Base-by-base conservation (phyloP, 225 moss, liverwort and hornwort species). In the Antitrichia curtipendula region DNA sequence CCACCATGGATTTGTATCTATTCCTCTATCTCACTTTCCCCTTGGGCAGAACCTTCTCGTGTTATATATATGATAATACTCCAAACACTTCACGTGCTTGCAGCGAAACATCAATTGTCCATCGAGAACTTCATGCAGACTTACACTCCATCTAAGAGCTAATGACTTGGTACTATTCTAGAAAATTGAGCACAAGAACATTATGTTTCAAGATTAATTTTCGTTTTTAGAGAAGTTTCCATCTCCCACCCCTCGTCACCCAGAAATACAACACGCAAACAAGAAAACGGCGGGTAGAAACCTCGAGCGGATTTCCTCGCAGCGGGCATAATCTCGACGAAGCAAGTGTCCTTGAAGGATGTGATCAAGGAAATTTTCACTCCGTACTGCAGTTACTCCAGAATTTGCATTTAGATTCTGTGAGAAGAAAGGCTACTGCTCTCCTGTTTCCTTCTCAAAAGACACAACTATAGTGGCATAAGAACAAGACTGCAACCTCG, bases 271-370 rank as follows among this genome's bases (percentile, higher is more conserved):
- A 87, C 22, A 57, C 15, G 25, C 53, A 82, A 31, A 32, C 52
- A 82, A 82, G 87, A 62, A 79, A 70, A 65, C 11, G 40, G 29
- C 83, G 27, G 79, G 52, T 71, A 52, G 50, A 38, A 62, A 96
- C 95, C 97, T 96, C 94, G 87, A 80, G 82, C 82, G 23, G 95
- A 95, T 87, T 87, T 79, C 58, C 52, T 82, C 62, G 52, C 50
- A 21, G 76, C 43, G 6, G 96, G 96, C 78, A 95, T 82, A 86
- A 95, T 96, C 66, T 97, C 95, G 34, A 97, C 88, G 58, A 94
- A 95, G 76, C 79, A 93, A 13, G 94, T 95, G 75, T 94, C 95
- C 86, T 93, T 96, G 91, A 96, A 96, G 57, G 95, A 96, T 25
- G 94, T 96, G 81, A 97, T 90, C 90, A 95, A 88, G 79, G 89